These are phyloP conservation scores for Boletus rex-veris DNA, from an alignment of 768 basidiomycete species.

Conservation along the genomic window DNA sequence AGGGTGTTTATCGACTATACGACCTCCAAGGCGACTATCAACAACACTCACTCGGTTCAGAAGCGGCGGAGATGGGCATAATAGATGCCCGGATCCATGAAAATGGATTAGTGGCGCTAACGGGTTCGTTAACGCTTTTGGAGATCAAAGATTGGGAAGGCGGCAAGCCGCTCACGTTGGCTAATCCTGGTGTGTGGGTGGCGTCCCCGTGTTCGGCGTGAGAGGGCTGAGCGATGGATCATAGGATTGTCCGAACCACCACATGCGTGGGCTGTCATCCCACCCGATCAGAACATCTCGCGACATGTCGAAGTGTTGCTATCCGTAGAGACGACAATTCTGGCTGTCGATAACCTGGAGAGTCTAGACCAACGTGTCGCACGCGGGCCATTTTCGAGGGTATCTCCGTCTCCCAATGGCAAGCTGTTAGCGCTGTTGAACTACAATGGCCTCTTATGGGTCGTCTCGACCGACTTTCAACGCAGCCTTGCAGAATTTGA, in stretches of 20 bases:
- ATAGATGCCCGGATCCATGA: constrained; percentile 85
- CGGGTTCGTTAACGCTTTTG: constrained; percentile 67
- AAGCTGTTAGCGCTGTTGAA: constrained; percentile 86
- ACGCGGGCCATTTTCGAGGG: constrained; percentile 83
- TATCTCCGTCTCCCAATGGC: constrained; percentile 91
- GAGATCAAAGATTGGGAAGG: constrained; percentile 93
- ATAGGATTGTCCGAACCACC: constrained; percentile 76
- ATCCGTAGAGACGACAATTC: constrained; percentile 75
- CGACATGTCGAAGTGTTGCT: constrained; percentile 88
- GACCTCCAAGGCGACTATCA: constrained; percentile 82
- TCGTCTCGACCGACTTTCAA: constrained; percentile 93
- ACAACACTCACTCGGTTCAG: constrained; percentile 80
- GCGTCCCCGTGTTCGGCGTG: constrained; percentile 4
- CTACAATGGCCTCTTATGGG: constrained; percentile 72
- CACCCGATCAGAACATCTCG: constrained; percentile 85
- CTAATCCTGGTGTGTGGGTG: constrained; percentile 61
- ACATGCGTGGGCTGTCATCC: constrained; percentile 82
- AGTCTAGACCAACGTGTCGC: constrained; percentile 82
- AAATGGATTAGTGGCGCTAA: constrained; percentile 82
- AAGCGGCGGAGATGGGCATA: constrained; percentile 79
- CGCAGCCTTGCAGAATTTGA: constrained; percentile 86
- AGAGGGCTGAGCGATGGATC: constrained; percentile 3
- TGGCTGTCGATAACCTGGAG: constrained; percentile 87
- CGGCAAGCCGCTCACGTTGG: constrained; percentile 63
- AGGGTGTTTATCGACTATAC: constrained; percentile 88